A percentile compares a stretch with the other conserved stretches of the same genome.
Evolutionary conservation across 805 yeast species (phyloP).

Genomic region (Kregervanrija pseudodelftensis): DNA sequence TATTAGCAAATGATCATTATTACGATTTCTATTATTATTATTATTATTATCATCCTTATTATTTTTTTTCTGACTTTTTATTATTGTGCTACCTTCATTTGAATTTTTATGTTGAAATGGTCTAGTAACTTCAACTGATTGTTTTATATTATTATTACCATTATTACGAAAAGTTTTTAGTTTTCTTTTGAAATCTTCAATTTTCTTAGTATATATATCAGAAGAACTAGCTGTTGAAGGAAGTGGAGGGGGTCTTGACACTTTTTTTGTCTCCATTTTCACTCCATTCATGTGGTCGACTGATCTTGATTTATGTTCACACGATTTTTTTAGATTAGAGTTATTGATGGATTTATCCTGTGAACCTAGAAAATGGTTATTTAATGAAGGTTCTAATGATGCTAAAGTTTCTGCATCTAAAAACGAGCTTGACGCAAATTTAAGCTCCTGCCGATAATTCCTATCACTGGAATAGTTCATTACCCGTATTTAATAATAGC

Average conservation of each 20-base stretch:
- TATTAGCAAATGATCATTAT: too few species aligned
- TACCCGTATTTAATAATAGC: too few species aligned
- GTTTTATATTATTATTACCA: not conserved
- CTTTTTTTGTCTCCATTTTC: not conserved
- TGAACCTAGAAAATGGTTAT: constrained; percentile 4
- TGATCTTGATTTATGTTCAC: not conserved
- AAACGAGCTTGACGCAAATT: not conserved
- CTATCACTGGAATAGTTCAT: too few species aligned
- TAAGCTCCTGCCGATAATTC: too few species aligned
- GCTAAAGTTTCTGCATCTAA: constrained; percentile 2
- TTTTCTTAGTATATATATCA: constrained; percentile 10
- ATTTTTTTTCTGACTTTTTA: too few species aligned
- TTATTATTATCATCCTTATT: too few species aligned
- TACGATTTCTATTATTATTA: too few species aligned
- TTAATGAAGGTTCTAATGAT: not conserved
- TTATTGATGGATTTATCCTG: not conserved
- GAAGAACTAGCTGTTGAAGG: constrained; percentile 11
- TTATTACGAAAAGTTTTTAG: constrained; percentile 10
- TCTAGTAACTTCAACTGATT: constrained; percentile 1
- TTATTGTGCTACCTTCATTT: too few species aligned
- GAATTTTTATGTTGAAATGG: too few species aligned
- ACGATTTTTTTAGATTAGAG: too few species aligned
- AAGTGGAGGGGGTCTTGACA: constrained; percentile 16
- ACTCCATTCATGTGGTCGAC: not conserved
- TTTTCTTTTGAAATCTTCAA: constrained; percentile 19